Percentiles rank a stretch among this genome's conserved stretches.
phyloP scores from a whole-genome alignment of 257 asterid genomes.

The Solanum acaule region DNA sequence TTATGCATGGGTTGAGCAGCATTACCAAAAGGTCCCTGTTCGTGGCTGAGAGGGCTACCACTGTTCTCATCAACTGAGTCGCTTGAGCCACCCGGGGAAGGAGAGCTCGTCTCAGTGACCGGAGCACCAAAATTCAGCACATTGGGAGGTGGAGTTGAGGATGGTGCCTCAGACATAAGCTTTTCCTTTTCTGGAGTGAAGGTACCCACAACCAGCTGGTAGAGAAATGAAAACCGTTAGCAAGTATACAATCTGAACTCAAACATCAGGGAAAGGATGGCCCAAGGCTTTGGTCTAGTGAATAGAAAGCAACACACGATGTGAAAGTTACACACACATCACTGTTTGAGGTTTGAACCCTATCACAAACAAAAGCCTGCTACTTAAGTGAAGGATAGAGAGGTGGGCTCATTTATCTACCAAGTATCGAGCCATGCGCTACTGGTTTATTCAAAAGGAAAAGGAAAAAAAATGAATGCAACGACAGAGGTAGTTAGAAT shows the following conservation, averaged over 20 bases:
- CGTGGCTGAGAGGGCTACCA: constrained; percentile 37
- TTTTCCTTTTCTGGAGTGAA: constrained; percentile 63
- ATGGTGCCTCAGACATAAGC: constrained; percentile 23
- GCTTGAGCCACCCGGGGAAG: constrained; percentile 53
- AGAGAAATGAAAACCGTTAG: not conserved
- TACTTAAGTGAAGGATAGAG: not conserved
- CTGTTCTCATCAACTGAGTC: constrained; percentile 53
- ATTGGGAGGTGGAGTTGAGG: constrained; percentile 22
- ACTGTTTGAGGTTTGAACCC: not conserved
- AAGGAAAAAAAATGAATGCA: not conserved
- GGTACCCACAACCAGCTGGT: constrained; percentile 75
- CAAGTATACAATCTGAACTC: not conserved
- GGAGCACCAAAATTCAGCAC: constrained; percentile 42
- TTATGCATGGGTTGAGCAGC: constrained; percentile 32
- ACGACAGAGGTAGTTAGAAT: not conserved
- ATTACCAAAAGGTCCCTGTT: constrained; percentile 21
- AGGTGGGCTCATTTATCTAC: not conserved
- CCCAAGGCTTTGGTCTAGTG: not conserved
- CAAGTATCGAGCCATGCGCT: not conserved
- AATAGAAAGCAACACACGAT: not conserved
- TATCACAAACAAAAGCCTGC: not conserved
- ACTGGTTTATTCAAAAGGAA: not conserved
- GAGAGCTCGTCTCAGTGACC: constrained; percentile 20
- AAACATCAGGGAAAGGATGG: not conserved
- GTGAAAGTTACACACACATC: not conserved